Base-by-base conservation (phyloP, 2,329 filamentous ascomycete genomes). In the Cordyceps cicadae region DNA sequence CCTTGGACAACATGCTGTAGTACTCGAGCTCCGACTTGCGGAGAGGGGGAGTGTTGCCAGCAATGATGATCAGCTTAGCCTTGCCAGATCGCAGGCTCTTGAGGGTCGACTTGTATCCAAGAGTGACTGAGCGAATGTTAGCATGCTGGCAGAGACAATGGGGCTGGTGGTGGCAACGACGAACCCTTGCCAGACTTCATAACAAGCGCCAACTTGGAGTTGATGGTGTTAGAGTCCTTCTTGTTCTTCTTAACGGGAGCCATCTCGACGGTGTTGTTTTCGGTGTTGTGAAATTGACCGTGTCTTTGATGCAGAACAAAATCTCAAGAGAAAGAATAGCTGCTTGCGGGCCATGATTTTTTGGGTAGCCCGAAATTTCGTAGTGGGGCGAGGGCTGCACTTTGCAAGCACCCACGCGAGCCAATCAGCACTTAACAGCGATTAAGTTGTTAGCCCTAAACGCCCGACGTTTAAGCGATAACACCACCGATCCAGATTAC, bases 21-120 rank as follows among this genome's bases (percentile, higher is more conserved):
- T 90, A 97, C 83, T 97, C 93, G 66, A 97, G 87, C 85, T 97
- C 93, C 73, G 86, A 90, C 88, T 97, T 99, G 79, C 93, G 88
- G 72, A 99, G 90, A 78, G 94, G 94, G 75, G 93, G 92, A 70
- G 92, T 96, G 86, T 99, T 97, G 81, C 90, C 92, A 70, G 75
- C 74, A 63, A 96, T 95, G 81, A 96, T 92, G 77, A 97, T 90
- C 69, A 97, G 87, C 89, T 97, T 97, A 78, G 94, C 94, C 88
- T 97, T 97, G 79, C 93, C 92, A 70, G 87, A 89, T 74, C 93
- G 90, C 71, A 97, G 89, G 70, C 83, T 83, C 89, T 97, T 96
- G 75, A 94, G 84, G 60, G 71, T 72, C 52, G 74, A 73, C 71
- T 75, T 75, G 70, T 76, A 76, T 51, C 74, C 74, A 62, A 76